A percentile compares a stretch with the other conserved stretches of the same genome.
Evolutionary conservation across 345 rosid species (phyloP).

Genomic region (Populus nigra): DNA sequence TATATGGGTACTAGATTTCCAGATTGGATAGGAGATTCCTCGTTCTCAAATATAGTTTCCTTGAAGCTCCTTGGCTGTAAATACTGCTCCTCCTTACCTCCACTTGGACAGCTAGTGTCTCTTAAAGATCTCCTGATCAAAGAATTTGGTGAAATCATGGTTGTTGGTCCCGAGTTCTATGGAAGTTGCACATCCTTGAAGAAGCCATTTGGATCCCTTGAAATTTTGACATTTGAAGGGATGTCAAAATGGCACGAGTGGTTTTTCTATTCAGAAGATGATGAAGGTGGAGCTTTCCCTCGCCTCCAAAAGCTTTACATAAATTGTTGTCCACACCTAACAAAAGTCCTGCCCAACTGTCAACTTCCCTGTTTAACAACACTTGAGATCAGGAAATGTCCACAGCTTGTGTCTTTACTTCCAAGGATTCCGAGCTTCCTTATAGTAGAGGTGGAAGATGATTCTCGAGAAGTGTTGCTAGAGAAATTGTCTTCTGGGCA

Average conservation of each 20-base stretch:
- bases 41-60: neutral
- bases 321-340: constrained; percentile 9
- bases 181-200: neutral
- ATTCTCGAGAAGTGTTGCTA: neutral
- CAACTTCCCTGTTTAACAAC: constrained; percentile 14
- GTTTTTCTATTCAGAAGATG: neutral
- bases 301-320: constrained; percentile 9
- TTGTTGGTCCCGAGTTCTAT: constrained; percentile 13
- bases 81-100: constrained; percentile 1
- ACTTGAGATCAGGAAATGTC: constrained; percentile 1
- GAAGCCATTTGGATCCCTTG: constrained; percentile 18
- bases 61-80: neutral
- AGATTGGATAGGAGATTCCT: constrained; percentile 1
- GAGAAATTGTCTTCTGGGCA: constrained; percentile 8
- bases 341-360: constrained; percentile 7
- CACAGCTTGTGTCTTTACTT: constrained; percentile 9
- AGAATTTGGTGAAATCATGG: neutral
- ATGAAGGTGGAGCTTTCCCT: constrained; percentile 17
- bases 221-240: constrained; percentile 7
- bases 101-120: constrained; percentile 15
- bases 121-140: neutral
- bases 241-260: constrained; percentile 12
- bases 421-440: constrained; percentile 5
- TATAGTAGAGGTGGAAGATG: constrained; percentile 1
- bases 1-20: constrained; percentile 11